Evolutionary conservation across 306 rosid species (phyloP), one percentile per base, ranked within the genome.

Genomic region (Glycine tomentella): DNA sequence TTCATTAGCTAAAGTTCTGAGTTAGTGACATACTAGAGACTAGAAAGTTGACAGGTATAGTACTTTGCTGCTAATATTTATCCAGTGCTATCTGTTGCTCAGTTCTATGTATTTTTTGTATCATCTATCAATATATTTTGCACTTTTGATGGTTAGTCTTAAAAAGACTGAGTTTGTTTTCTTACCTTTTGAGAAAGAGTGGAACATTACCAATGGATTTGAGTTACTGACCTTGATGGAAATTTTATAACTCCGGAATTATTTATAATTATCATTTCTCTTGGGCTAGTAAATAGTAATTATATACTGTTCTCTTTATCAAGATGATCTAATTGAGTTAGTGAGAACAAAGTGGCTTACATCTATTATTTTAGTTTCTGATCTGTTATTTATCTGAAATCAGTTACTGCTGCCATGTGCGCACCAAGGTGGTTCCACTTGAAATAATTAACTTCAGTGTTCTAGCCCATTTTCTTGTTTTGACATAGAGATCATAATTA

Each of bases 361-460:
- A 20, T 20, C 1, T 20, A 1, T 20, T 20, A 20, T 20, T 20
- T 20, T 20, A 20, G 0, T 20, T 20, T 20, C 76, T n/a, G 69
- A 45, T 48, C 77, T 69, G 66, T 20, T 20, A 45, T n/a, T n/a
- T n/a, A n/a, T n/a, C n/a, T n/a, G n/a, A n/a, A 55, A 69, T 57
- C 44, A 46, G 65, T 20, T 62, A 80, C 57, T 51, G 84, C 74
- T 80, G n/a, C 79, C 65, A 3, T 4, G 40, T 10, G 40, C 66
- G 79, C 73, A 72, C 79, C 72, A 8, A 49, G 45, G 45, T 51
- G 84, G 79, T 80, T 80, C 80, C 80, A 73, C 75, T 38, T 38
- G 10, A 51, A 73, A 20, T 73, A 14, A 73, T 80, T 63, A 40
- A 63, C 59, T 63, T 72, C 61, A 49, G 48, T 20, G 58, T 63